These are phyloP conservation scores for Crucihimalaya himalaica DNA, from an alignment of 345 rosid species.

Conservation along the genomic window DNA sequence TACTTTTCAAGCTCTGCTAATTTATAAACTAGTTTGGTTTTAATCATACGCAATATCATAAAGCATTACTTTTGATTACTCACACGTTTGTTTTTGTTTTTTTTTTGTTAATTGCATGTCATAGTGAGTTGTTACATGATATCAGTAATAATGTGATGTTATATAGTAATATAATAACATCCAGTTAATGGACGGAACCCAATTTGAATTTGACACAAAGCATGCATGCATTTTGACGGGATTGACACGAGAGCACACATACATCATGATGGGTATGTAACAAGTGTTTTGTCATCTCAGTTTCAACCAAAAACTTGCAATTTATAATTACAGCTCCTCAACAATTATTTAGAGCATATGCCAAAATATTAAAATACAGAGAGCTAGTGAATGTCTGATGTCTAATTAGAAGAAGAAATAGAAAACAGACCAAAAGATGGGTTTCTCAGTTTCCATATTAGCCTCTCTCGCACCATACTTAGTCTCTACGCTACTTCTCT, in stretches of 20 bases:
- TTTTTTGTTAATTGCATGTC: too few relatives aligned
- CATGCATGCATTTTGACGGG: not conserved
- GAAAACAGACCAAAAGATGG: not conserved
- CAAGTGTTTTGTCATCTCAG: not conserved
- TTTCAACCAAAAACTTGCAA: too few relatives aligned
- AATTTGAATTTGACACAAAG: not conserved
- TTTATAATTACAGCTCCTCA: not conserved
- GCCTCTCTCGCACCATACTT: slow-evolving; percentile 36
- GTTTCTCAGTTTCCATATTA: not conserved
- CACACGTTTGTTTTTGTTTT: too few relatives aligned
- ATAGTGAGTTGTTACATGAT: too few relatives aligned
- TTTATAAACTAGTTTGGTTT: too few relatives aligned
- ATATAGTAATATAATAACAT: too few relatives aligned
- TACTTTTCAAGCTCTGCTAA: too few relatives aligned
- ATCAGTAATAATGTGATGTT: too few relatives aligned
- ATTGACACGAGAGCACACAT: not conserved
- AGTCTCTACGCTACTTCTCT: slow-evolving; percentile 36
- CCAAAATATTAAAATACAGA: not conserved
- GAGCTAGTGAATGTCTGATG: not conserved
- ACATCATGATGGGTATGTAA: not conserved
- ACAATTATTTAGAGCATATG: not conserved
- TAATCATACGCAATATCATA: too few relatives aligned
- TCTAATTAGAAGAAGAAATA: not conserved
- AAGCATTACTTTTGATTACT: too few relatives aligned
- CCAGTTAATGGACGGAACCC: too few relatives aligned